Conservation (phyloP, 2,329 filamentous ascomycete genomes). For the Oidium heveae region DNA sequence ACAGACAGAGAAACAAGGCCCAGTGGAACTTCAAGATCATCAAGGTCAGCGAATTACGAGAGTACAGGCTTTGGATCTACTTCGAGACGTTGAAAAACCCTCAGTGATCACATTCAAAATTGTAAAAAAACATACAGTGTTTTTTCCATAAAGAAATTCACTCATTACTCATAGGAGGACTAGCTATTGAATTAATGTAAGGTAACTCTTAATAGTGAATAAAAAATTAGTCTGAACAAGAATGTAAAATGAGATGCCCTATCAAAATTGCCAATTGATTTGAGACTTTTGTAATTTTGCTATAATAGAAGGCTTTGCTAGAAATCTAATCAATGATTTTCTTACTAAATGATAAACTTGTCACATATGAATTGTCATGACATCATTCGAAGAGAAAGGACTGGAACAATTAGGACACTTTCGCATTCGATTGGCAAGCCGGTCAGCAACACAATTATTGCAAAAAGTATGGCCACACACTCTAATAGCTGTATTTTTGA, state of each 20-base stretch:
- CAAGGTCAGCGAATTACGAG: slow-evolving; percentile 25
- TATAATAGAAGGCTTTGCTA: too few relatives aligned
- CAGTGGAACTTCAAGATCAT: slow-evolving; percentile 11
- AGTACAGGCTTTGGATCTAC: slow-evolving; percentile 55
- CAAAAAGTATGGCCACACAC: slow-evolving; percentile 93
- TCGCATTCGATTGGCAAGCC: slow-evolving; percentile 67
- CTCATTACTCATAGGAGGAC: too few relatives aligned
- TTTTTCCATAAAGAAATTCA: too few relatives aligned
- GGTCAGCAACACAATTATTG: slow-evolving; percentile 68
- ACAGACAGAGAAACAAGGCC: slow-evolving; percentile 3
- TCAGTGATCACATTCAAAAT: too few relatives aligned
- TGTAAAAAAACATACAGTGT: too few relatives aligned
- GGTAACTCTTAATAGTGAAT: too few relatives aligned
- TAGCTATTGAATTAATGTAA: too few relatives aligned
- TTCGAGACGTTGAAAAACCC: slow-evolving; percentile 22
- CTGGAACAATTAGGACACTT: slow-evolving; percentile 91
- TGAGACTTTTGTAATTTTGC: too few relatives aligned
- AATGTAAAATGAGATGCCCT: too few relatives aligned
- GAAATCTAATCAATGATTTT: too few relatives aligned
- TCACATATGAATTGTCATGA: slow-evolving; percentile 44
- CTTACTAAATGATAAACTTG: neutral
- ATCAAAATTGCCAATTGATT: too few relatives aligned
- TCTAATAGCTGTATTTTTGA: slow-evolving; percentile 85
- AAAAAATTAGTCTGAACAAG: too few relatives aligned
- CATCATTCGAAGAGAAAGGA: slow-evolving; percentile 74